Base-by-base conservation (phyloP, 768 basidiomycete genomes). In the Boletus reticulatus region DNA sequence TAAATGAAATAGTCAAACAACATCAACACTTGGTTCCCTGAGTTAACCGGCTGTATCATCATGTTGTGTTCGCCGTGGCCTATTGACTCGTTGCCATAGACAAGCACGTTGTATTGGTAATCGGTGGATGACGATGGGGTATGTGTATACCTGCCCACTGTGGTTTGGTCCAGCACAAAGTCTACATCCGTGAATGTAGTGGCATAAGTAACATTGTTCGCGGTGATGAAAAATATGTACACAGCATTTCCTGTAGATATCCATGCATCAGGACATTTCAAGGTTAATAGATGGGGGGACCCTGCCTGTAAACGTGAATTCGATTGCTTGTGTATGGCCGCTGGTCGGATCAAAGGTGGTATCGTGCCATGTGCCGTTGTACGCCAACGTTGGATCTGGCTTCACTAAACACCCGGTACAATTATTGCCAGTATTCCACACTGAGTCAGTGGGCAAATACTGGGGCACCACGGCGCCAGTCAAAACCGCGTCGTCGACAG, bases 1-100 rank as follows among this genome's bases (percentile, higher is more conserved):
- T 65, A 64, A 43, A 64, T 47, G 4, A 61, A 22, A 43, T 64
- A 64, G 31, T 64, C 62, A 7, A 62, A 62, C 11, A 61, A n/a
- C 4, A 63, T 59, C 37, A 59, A 51, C 24, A 57, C 45, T 0
- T 27, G 4, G 10, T 9, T 37, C 11, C 27, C 41, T 1, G 48
- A 24, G 20, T 47, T 27, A 37, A 39, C n/a, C 1, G 63, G 56
- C 24, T 54, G 37, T 14, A 64, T 31, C 19, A 6, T 14, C 56
- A 64, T 52, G 9, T 3, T 50, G 32, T 64, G 59, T 14, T 44
- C n/a, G 5, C 56, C 59, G 10, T 1, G 44, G 6, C 13, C 14
- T 9, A 63, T 22, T 2, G 46, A 50, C 2, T 34, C 43, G 43
- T 63, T 63, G 22, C 24, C 27, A 20, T 56, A 65, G 11, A 65